phyloP scores from a whole-genome alignment of 2,329 filamentous ascomycete species.

The Passalora sequoiae region DNA sequence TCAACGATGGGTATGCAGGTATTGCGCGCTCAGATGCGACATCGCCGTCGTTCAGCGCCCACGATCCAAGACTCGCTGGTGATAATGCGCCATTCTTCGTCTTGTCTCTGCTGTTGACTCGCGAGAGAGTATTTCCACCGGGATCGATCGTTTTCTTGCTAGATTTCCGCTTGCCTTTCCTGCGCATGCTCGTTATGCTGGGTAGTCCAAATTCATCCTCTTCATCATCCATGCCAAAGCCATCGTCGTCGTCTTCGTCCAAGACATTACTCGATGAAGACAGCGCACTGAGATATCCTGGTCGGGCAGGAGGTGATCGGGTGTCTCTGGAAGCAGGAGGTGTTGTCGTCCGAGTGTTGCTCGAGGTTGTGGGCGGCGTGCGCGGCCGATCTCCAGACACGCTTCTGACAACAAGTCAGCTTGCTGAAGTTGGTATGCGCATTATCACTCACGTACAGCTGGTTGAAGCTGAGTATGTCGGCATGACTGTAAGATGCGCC shows the following conservation, averaged over 20 bases:
- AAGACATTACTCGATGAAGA: conserved; percentile 79
- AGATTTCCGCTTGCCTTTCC: conserved; percentile 54
- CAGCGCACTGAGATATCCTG: conserved; percentile 74
- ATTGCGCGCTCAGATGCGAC: conserved; percentile 78
- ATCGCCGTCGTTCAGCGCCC: conserved; percentile 80
- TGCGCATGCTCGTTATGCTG: conserved; percentile 84
- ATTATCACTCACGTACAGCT: conserved; percentile 53
- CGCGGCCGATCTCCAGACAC: conserved; percentile 52
- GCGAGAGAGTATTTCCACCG: conserved; percentile 28
- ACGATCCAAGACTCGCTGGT: conserved; percentile 25
- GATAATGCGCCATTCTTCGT: conserved; percentile 6
- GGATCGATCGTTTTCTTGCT: conserved; percentile 43
- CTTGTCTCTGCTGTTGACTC: conserved; percentile 16
- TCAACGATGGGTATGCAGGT: conserved; percentile 77
- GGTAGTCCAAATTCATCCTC: conserved; percentile 95
- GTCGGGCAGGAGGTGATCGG: conserved; percentile 55
- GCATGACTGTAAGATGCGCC: conserved; percentile 95
- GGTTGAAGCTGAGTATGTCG: conserved; percentile 84
- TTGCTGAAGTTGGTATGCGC: background rate
- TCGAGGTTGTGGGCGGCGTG: conserved; percentile 64
- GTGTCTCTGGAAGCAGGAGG: conserved; percentile 52
- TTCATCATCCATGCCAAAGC: conserved; percentile 75
- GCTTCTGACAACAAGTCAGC: conserved; percentile 22
- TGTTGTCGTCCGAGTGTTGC: conserved; percentile 48
- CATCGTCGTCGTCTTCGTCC: conserved; percentile 65